Conservation (phyloP, 2,329 filamentous ascomycete genomes). For the Ceratocystis alfenasii region DNA sequence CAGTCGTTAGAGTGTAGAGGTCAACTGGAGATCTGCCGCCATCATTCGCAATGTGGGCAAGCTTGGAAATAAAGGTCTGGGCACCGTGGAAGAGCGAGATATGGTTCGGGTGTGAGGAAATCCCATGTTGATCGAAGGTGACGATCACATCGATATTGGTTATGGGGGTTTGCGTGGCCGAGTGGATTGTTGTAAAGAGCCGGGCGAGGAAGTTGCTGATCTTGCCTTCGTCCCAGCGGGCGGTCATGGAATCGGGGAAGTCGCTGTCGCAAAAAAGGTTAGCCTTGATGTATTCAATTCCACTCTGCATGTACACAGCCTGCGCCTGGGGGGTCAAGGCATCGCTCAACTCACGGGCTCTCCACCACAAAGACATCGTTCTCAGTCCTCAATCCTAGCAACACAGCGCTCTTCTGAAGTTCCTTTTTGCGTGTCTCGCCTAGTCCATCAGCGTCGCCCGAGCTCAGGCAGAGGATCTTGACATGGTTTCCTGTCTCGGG, state of each 20-base stretch:
- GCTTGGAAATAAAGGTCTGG: slow-evolving; percentile 53
- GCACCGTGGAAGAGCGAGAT: slow-evolving; percentile 78
- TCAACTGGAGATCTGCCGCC: slow-evolving; percentile 39
- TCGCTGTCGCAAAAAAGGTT: slow-evolving; percentile 32
- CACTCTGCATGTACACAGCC: background rate
- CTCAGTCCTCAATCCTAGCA: slow-evolving; percentile 60
- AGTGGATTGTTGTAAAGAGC: slow-evolving; percentile 56
- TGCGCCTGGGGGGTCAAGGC: background rate
- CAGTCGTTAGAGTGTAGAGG: slow-evolving; percentile 71
- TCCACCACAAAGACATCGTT: slow-evolving; percentile 82
- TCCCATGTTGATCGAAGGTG: slow-evolving; percentile 74
- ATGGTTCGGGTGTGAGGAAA: slow-evolving; percentile 89
- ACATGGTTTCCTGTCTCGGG: slow-evolving; percentile 77
- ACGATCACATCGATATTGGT: slow-evolving; percentile 66
- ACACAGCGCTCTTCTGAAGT: slow-evolving; percentile 64
- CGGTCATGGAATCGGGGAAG: slow-evolving; percentile 84
- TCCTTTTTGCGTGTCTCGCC: slow-evolving; percentile 75
- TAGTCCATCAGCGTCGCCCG: slow-evolving; percentile 75
- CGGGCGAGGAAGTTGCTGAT: slow-evolving; percentile 59
- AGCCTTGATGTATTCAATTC: no score
- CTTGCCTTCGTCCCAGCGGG: slow-evolving; percentile 58
- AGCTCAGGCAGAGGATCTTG: slow-evolving; percentile 87
- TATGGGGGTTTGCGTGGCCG: slow-evolving; percentile 31
- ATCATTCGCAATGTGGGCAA: slow-evolving; percentile 39
- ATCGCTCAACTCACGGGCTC: slow-evolving; percentile 43